phyloP scores from a whole-genome alignment of 192 early-diverging fungal species.

The Allomyces javanicus region DNA sequence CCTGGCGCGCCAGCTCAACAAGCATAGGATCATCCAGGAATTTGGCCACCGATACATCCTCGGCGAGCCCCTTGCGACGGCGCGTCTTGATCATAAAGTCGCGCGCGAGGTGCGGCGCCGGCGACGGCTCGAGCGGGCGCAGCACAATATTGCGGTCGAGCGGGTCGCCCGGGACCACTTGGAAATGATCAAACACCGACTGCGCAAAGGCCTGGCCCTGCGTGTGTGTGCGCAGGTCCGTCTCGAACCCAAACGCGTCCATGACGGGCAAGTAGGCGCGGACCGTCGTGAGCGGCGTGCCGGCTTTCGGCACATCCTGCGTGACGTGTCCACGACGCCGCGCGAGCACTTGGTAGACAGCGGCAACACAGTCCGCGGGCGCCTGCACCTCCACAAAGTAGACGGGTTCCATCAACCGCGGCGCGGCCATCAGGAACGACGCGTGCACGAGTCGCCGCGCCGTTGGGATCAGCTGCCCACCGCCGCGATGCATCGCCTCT shows the following conservation, averaged over 20 bases:
- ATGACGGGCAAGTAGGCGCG: slow-evolving; percentile 90
- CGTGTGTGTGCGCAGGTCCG: slow-evolving; percentile 86
- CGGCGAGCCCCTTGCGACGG: slow-evolving; percentile 59
- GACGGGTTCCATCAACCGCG: slow-evolving; percentile 92
- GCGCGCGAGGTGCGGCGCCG: slow-evolving; percentile 68
- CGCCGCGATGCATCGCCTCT: slow-evolving; percentile 77
- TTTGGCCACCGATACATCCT: slow-evolving; percentile 37
- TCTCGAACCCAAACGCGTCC: slow-evolving; percentile 90
- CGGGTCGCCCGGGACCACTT: slow-evolving; percentile 92
- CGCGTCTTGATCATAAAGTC: slow-evolving; percentile 99
- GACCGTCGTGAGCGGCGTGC: slow-evolving; percentile 82
- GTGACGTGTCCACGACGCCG: slow-evolving; percentile 91
- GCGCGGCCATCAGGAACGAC: slow-evolving; percentile 82
- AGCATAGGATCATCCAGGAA: slow-evolving; percentile 36
- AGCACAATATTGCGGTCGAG: slow-evolving; percentile 72
- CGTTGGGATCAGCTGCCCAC: slow-evolving; percentile 92
- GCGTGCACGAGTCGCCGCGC: slow-evolving; percentile 93
- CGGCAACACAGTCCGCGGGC: slow-evolving; percentile 82
- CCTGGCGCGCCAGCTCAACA: neutral
- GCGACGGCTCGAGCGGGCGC: slow-evolving; percentile 73
- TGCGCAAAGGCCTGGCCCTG: slow-evolving; percentile 95
- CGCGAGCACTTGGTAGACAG: slow-evolving; percentile 84
- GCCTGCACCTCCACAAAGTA: slow-evolving; percentile 93
- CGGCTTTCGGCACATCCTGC: slow-evolving; percentile 81
- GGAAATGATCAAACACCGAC: slow-evolving; percentile 97